A percentile compares a stretch with the other conserved stretches of the same genome.
phyloP scores from a whole-genome alignment of 2,329 filamentous ascomycete genomes.

The Samsoniella hepiali region DNA sequence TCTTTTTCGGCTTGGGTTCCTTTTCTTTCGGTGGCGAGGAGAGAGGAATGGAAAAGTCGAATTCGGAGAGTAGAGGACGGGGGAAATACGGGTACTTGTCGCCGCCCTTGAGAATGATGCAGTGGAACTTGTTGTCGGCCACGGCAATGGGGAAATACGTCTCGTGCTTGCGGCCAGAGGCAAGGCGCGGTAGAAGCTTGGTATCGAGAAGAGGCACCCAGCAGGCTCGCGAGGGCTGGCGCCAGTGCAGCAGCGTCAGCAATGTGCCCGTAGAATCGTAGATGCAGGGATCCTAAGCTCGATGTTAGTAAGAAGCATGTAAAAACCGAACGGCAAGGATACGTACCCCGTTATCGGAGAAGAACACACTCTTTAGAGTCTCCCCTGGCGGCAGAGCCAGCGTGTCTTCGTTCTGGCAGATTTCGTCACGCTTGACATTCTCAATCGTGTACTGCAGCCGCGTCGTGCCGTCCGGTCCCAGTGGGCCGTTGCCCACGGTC shows the following conservation, averaged over 20 bases:
- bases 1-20: slow-evolving; percentile 32
- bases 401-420: slow-evolving; percentile 91
- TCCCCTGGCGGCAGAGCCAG: slow-evolving; percentile 76
- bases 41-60: slow-evolving; percentile 84
- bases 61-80: slow-evolving; percentile 83
- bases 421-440: slow-evolving; percentile 88
- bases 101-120: slow-evolving; percentile 95
- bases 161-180: slow-evolving; percentile 81
- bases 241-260: slow-evolving; percentile 87
- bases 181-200: slow-evolving; percentile 73
- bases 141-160: slow-evolving; percentile 95
- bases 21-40: slow-evolving; percentile 46
- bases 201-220: slow-evolving; percentile 96
- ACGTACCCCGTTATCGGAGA: slow-evolving; percentile 82
- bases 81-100: slow-evolving; percentile 94
- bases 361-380: slow-evolving; percentile 80
- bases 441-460: slow-evolving; percentile 88
- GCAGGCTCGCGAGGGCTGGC: slow-evolving; percentile 74
- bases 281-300: slow-evolving; percentile 79
- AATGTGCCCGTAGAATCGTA: slow-evolving; percentile 92
- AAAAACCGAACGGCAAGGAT: background rate
- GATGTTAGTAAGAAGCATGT: background rate
- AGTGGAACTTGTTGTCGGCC: slow-evolving; percentile 88
- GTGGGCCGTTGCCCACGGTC: slow-evolving; percentile 87
- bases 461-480: slow-evolving; percentile 73